Conservation (phyloP, 768 basidiomycete genomes). For the Strobilomyces echinocephalus region DNA sequence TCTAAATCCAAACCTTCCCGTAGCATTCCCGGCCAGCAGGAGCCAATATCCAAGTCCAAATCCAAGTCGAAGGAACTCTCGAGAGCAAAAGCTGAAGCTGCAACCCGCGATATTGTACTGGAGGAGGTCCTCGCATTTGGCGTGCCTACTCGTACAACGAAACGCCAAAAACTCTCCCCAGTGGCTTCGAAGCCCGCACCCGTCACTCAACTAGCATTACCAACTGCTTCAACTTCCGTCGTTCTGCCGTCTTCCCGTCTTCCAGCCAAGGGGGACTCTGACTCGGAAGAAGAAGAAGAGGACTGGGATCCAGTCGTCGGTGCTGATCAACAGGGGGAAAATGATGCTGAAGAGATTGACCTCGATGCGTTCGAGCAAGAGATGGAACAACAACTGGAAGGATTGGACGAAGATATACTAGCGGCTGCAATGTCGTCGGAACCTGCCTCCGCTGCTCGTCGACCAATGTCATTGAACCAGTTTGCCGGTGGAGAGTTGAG, state of each 20-base stretch:
- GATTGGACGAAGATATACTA: slow-evolving; percentile 49
- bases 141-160: slow-evolving; percentile 37
- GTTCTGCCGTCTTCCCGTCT: slow-evolving; percentile 28
- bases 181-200: slow-evolving; percentile 16
- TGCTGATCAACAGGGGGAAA: slow-evolving; percentile 21
- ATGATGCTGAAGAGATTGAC: slow-evolving; percentile 33
- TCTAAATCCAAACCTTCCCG: slow-evolving; percentile 33
- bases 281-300: slow-evolving; percentile 41
- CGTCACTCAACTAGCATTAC: slow-evolving; percentile 36
- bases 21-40: slow-evolving; percentile 22
- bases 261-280: slow-evolving; percentile 31
- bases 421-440: slow-evolving; percentile 39
- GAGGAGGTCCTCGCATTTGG: slow-evolving; percentile 51
- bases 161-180: slow-evolving; percentile 27
- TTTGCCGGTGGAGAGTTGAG: slow-evolving; percentile 41
- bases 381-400: slow-evolving; percentile 35
- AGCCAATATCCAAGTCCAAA: slow-evolving; percentile 24
- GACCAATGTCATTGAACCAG: slow-evolving; percentile 48
- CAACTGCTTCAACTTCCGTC: slow-evolving; percentile 30
- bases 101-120: slow-evolving; percentile 13
- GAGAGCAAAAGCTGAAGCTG: slow-evolving; percentile 22
- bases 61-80: slow-evolving; percentile 20
- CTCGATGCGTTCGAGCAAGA: slow-evolving; percentile 33
- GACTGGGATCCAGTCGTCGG: slow-evolving; percentile 50
- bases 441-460: slow-evolving; percentile 25